Evolutionary conservation across 495 filamentous ascomycete species (phyloP), one percentile per base, ranked within the genome.

Genomic region (Collariella sp.): DNA sequence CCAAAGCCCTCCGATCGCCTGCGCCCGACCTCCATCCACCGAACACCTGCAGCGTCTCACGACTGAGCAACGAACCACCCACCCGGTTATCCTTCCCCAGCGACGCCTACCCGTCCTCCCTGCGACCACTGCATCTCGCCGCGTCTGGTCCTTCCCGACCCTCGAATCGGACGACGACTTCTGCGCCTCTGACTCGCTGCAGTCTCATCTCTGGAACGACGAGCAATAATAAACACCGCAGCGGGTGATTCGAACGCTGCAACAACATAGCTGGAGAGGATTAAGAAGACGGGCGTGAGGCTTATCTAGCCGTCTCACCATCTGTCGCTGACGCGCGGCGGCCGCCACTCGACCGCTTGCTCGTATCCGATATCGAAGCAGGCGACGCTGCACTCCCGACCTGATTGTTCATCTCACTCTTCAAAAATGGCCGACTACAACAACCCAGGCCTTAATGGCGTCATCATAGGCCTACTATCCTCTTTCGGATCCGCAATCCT

Each of bases 381-480:
- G 31, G 23, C 47, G 38, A 38, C 39, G 9, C 35, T 16, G 45
- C 40, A 34, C 38, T 13, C 20, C 33, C 11, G 26, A 33, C 33
- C 36, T 18, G 35, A 6, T 38, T n/a, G 13, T 16, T 7, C 22
- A 31, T 22, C 41, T 18, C 1, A n/a, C 1, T 39, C 42, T 44
- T 40, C 31, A 48, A 62, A 50, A 22, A 66, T 63, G 62, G 46
- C 59, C 53, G 57, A 62, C 53, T 59, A 65, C 50, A n/a, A n/a
- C 26, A 54, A 49, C 46, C 68, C 68, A 16, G 68, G 73, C 47
- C 58, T 77, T 52, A 78, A 88, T 67, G 93, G 94, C 68, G 86
- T 98, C 61, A 74, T 97, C 66, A 96, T 98, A 66, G 93, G 91
- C 55, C 83, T 98, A 62, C 74, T 96, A 43, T 96, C 94, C n/a